phyloP scores from a whole-genome alignment of 2,329 filamentous ascomycete species.

The Ceratocystis variospora region DNA sequence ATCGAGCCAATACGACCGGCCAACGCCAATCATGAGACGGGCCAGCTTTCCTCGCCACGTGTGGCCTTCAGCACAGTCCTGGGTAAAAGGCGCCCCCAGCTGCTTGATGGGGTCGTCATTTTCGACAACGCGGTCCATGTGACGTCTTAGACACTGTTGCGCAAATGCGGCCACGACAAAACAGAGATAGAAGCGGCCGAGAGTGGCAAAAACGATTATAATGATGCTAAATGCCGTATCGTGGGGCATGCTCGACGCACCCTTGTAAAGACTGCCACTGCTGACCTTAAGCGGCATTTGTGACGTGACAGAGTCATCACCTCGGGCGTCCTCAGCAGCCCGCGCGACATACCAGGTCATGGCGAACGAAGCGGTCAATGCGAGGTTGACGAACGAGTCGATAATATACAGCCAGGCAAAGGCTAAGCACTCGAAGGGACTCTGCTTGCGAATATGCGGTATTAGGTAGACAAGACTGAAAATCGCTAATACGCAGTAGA shows the following conservation, averaged over 20 bases:
- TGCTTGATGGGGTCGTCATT: conserved; percentile 16
- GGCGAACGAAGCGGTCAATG: conserved; percentile 71
- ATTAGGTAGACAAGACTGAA: conserved; percentile 54
- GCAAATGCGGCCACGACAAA: conserved; percentile 75
- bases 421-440: conserved; percentile 63
- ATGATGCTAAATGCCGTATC: conserved; percentile 62
- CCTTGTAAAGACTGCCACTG: conserved; percentile 9
- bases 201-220: conserved; percentile 59
- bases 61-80: conserved; percentile 55
- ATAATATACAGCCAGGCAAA: conserved; percentile 77
- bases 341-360: conserved; percentile 70
- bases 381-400: conserved; percentile 68
- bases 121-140: conserved; percentile 28
- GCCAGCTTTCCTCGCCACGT: conserved; percentile 70
- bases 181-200: conserved; percentile 69
- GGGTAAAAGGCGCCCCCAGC: conserved; percentile 48
- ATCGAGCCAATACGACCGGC: conserved; percentile 69
- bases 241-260: conserved; percentile 30
- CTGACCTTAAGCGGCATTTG: conserved; percentile 16
- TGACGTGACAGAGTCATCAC: conserved; percentile 17
- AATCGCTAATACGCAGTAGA: conserved; percentile 67
- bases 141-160: conserved; percentile 57
- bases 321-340: conserved; percentile 28
- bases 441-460: conserved; percentile 66
- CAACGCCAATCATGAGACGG: conserved; percentile 61